Base-by-base conservation (phyloP, 345 rosid species). In the Linum trigynum region DNA sequence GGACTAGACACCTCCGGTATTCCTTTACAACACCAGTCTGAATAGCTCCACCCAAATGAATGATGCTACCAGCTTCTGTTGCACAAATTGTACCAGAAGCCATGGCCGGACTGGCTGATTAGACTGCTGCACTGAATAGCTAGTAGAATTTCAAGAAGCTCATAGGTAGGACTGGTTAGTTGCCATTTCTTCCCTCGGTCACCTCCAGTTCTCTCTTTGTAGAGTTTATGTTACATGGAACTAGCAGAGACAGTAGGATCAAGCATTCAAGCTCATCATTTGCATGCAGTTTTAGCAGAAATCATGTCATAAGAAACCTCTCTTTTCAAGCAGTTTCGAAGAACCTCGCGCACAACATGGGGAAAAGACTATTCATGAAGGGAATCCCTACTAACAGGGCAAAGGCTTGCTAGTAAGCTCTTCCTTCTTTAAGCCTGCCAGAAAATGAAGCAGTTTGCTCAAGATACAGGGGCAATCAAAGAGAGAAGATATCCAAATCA, bases 201-300 rank as follows among this genome's bases (percentile, higher is more conserved):
- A 74, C 71, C 78, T 81, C 81, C 56, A 90, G 63, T 77, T 77
- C 87, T 76, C 61, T 76, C 71, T 90, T 92, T 78, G 97, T 89
- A 51, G 91, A 81, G 74, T 72, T 87, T 15, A 96, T 87, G 71
- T 92, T 90, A 70, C 83, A 86, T 75, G 86, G 70, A 23, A 67
- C 75, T 90, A 78, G 95, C 70, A 37, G 64, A 67, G 66, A 67
- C 74, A 72, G 70, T 61, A 38, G 48, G 48, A 71, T 82, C 86
- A 57, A 1, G 69, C 74, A 23, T 23, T 78, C 78, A 14, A 64
- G 40, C 69, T 56, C 75, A 64, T 66, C 79, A 77, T 69, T 66
- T 53, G 73, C 77, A 74, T 40, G 61, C 71, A 71, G 42, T 65
- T 55, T 75, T 69, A 65, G 69, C 73, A 65, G 59, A 64, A 58